Evolutionary conservation across 805 yeast species (phyloP), one percentile per base, ranked within the genome.

Genomic region (Wickerhamomyces rabaulensis): DNA sequence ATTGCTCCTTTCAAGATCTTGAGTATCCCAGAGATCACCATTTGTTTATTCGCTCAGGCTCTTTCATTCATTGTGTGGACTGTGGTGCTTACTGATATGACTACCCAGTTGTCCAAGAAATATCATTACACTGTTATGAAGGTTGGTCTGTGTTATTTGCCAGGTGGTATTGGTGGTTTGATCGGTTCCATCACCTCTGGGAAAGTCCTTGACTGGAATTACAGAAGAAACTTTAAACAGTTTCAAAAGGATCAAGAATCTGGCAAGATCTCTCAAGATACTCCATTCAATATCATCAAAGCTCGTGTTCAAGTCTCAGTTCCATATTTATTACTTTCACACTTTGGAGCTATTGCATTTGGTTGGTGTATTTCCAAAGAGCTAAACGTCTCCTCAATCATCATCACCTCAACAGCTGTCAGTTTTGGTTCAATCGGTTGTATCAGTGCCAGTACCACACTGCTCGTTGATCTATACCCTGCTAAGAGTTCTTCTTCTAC

Each of bases 381-480:
- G 26, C 71, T 73, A 4, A 19, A 36, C 12, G 16, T 36, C 4
- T 72, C 82, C 0, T 23, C 44, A 1, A 78, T 86, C 6, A 65
- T 87, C n/a, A 73, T 87, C 1, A 67, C 78, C 48, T 70, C 83
- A 6, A 80, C 79, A 40, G 60, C 82, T 44, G 70, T 80, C 2
- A 79, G 91, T 7, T 63, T 74, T 50, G 73, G 82, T n/a, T 70
- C 83, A 6, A 74, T 83, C 52, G 76, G 79, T 42, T 75, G 79
- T 39, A 58, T 84, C 37, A 73, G 84, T 15, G 72, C 78, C 27
- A 71, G 80, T 3, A 75, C 82, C 0, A 86, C 94, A 0, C 64
- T 89, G 37, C 61, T 87, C 46, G 85, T 88, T 17, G 96, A 90
- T 58, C 59, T 88, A 47, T 82, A 75, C 52, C 95, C 96, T 0